Base-by-base conservation (phyloP, 2,329 filamentous ascomycete species). In the Pseudogymnoascus sp. region DNA sequence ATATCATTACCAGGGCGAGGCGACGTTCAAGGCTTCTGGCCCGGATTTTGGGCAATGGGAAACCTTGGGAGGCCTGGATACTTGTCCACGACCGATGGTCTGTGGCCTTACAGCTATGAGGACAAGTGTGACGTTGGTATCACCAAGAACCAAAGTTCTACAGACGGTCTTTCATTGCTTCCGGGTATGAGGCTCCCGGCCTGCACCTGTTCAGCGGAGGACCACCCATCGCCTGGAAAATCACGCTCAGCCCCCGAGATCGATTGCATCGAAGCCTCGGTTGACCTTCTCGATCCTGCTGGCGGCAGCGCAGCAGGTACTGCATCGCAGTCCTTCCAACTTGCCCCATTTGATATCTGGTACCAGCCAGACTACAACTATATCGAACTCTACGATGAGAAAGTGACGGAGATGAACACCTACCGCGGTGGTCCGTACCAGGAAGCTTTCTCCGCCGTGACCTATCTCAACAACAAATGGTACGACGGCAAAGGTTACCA, bases 31-130 rank as follows among this genome's bases (percentile, higher is more conserved):
- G 87, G 87, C 62, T 87, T 89, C 73, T 90, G 87, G 87, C 87
- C 87, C 41, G 87, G 87, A 72, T 87, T 89, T 72, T 90, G 87
- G 87, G 79, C 85, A 0, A 88, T 90, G 84, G 87, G 87, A 4
- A 90, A 90, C 68, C 78, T 90, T 21, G 87, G 83, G 37, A 79
- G 87, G 65, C 84, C 87, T 26, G 87, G 87, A 10, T 88, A 88
- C 71, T 79, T 84, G 33, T 82, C 85, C 8, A 88, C 86, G 1
- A 89, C 86, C 0, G 86, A 90, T 64, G 87, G 87, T 4, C 78
- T 88, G 72, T 90, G 87, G 87, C 87, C 87, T 0, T 90, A 89
- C 75, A 88, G 84, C 66, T 90, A 90, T 69, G 78, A 84, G 66
- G 80, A 89, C 66, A 73, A 80, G 44, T 90, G 87, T 68, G 87